Evolutionary conservation across 2,329 filamentous ascomycete genomes (phyloP), one percentile per base, ranked within the genome.

Genomic region (Aspergillus sp.): DNA sequence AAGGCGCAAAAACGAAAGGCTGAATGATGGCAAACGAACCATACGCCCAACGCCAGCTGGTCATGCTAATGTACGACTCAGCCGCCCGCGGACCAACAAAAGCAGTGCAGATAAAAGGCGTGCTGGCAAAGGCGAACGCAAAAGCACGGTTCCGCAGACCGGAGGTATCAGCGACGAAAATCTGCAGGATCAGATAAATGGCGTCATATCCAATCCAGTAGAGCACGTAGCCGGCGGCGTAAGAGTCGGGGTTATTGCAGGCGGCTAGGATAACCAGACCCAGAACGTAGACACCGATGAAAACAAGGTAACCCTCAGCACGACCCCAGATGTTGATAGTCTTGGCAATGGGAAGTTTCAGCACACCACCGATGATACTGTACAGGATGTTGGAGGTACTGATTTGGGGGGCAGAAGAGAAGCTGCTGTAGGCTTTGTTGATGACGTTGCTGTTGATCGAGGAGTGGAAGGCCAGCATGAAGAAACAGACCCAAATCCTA

Each of bases 91-190:
- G 73, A 5, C 78, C 75, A 27, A 78, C 71, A 62, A 78, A 78
- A 0, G 71, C 85, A 0, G 79, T 78, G 19, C 80, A 83, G 57
- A 79, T 76, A 49, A 85, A 83, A 1, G 83, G 82, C 0, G 81
- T 82, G 19, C 66, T 72, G 22, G 76, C 72, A 49, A 83, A 77
- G 0, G 79, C 81, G 49, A 80, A 77, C 50, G 81, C 77, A 47
- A 85, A 74, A 17, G 77, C 78, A 56, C 83, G 73, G 55, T 84
- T 82, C 39, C 74, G 74, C 37, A 85, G 69, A 2, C 74, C 73
- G 0, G 82, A 80, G 0, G 81, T 83, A 58, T 86, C 83, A 25
- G 82, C 80, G 45, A 83, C 74, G 58, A 85, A 80, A 37, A 86
- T 73, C 45, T 73, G 73, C 2, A 84, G 61, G 30, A 75, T 76